Base-by-base conservation (phyloP, 495 filamentous ascomycete genomes). In the Penicillium manginii region DNA sequence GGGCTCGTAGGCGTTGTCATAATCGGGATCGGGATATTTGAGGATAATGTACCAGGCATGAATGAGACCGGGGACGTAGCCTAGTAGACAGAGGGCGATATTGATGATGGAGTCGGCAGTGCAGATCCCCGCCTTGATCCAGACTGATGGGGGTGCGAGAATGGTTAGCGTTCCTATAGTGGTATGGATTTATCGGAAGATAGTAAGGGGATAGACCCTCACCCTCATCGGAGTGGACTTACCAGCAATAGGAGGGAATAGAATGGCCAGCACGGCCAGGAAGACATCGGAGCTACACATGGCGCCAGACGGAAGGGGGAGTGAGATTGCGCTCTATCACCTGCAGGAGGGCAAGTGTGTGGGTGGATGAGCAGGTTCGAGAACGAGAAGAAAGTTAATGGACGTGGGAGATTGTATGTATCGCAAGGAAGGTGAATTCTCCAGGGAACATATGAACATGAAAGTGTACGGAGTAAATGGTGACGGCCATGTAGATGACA, bases 31-130 rank as follows among this genome's bases (percentile, higher is more conserved):
- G 23, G 96, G 96, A 72, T 89, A 91, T 69, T 89, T 88, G 69
- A 88, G 78, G 79, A 98, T 96, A 75, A 98, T 97, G 85, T 98
- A 98, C 93, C 93, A 98, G 68, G 94, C 84, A 75, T 98, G 94
- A 7, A 98, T 74, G 22, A 98, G 86, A 52, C 94, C 94, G 19
- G 94, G 94, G 60, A 98, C 78, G 74, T 84, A 96, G 73, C 96
- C 93, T 45, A 98, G 89, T 48, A 84, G 77, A 77, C 88, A 93
- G 62, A 98, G 91, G 52, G 91, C 88, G 73, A 98, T 84, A 79
- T 98, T 98, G 81, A 98, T 97, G 69, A 98, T 62, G 26, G 88
- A 91, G 81, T 98, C 96, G 40, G 90, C 92, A 54, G 86, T 89
- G 82, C 94, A 98, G 77, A 98, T 83, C 62, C 94, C 94, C 70